Evolutionary conservation across 257 asterid species (phyloP).

Genomic region (Primulina huaijiensis): DNA sequence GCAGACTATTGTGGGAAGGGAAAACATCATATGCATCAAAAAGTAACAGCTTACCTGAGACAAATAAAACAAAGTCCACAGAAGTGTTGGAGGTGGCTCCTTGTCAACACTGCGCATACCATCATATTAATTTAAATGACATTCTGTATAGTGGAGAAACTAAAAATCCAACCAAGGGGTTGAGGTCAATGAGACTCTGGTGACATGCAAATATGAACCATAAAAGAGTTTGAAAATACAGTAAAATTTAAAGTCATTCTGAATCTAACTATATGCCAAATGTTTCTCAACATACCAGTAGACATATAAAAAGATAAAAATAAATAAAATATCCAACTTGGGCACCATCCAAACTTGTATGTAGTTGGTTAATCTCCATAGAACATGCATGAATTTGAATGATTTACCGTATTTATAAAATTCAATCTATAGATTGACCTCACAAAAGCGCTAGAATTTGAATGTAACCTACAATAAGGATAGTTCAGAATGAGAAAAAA

Average conservation of each 20-base stretch:
- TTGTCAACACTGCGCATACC: slow-evolving; percentile 57
- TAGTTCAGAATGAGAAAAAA: not conserved
- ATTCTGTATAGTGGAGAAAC: not conserved
- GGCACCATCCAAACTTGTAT: not conserved
- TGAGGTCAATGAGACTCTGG: not conserved
- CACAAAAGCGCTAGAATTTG: not conserved
- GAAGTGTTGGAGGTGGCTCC: slow-evolving; percentile 92
- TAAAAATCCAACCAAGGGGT: not conserved
- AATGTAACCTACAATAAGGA: too few relatives aligned
- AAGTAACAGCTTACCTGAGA: slow-evolving; percentile 69
- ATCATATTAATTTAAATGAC: slow-evolving; percentile 19
- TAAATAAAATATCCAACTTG: not conserved
- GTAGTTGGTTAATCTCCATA: slow-evolving; percentile 12
- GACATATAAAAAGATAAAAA: not conserved
- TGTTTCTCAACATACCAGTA: too few relatives aligned
- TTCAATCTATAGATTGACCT: not conserved
- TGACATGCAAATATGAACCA: not conserved
- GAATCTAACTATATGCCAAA: too few relatives aligned
- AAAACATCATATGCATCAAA: slow-evolving; percentile 11
- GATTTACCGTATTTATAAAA: too few relatives aligned
- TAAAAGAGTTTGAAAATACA: too few relatives aligned
- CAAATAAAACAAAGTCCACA: slow-evolving; percentile 90
- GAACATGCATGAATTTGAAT: not conserved
- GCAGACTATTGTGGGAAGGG: slow-evolving; percentile 6
- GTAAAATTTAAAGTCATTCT: not conserved